These are phyloP conservation scores for Mortierella sp. DNA, from an alignment of 371 early-diverging fungal genomes.

Conservation along the genomic window DNA sequence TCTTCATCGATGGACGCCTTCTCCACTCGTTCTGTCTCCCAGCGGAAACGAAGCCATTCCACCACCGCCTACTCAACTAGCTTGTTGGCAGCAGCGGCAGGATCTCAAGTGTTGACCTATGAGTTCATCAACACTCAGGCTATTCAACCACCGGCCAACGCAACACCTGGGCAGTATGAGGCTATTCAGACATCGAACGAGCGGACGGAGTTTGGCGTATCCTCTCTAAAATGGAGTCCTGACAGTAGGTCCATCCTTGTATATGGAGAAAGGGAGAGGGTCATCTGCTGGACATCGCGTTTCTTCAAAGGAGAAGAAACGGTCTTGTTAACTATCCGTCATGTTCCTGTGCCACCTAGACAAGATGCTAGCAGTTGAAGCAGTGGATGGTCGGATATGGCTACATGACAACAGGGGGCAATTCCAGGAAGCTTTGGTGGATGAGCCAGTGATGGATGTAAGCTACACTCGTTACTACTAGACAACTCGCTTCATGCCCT, in stretches of 20 bases:
- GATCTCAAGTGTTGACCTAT: slow-evolving; percentile 26
- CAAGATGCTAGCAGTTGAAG: slow-evolving; percentile 35
- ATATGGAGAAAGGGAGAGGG: too few relatives aligned
- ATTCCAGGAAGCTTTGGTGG: slow-evolving; percentile 27
- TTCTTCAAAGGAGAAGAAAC: not conserved
- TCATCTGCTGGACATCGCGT: too few relatives aligned
- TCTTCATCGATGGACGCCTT: slow-evolving; percentile 18
- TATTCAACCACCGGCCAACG: slow-evolving; percentile 2
- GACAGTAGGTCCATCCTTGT: slow-evolving; percentile 33
- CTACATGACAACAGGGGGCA: slow-evolving; percentile 30
- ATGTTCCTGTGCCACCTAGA: slow-evolving; percentile 7
- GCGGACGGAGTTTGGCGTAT: slow-evolving; percentile 13
- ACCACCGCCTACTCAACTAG: slow-evolving; percentile 43
- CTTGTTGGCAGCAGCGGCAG: slow-evolving; percentile 27
- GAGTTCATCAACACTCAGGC: slow-evolving; percentile 36
- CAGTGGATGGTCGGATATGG: slow-evolving; percentile 38
- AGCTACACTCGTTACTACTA: not conserved
- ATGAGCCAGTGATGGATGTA: slow-evolving; percentile 23
- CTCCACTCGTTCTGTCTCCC: slow-evolving; percentile 17
- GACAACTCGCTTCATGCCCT: too few relatives aligned
- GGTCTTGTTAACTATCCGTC: too few relatives aligned
- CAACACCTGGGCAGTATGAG: slow-evolving; percentile 33
- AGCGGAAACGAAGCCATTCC: slow-evolving; percentile 49
- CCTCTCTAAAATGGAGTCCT: slow-evolving; percentile 46
- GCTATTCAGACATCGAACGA: slow-evolving; percentile 41